Percentiles rank a stretch among this genome's conserved stretches.
phyloP scores from a whole-genome alignment of 2,329 filamentous ascomycete genomes.

The Aspergillus floridensis region DNA sequence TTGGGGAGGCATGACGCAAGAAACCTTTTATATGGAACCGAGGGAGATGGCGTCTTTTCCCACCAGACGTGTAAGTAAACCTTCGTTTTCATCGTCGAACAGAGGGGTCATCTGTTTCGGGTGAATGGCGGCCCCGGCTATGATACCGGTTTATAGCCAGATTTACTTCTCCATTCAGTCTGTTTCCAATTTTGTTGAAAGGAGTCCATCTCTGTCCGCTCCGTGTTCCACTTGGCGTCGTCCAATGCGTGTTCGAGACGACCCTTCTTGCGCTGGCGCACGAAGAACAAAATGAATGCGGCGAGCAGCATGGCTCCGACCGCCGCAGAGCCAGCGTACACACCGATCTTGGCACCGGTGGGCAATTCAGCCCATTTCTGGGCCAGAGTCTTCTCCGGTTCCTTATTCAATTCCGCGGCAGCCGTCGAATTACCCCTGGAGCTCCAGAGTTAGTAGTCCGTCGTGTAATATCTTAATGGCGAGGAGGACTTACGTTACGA shows the following conservation, averaged over 20 bases:
- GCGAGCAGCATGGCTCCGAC: slow-evolving; percentile 33
- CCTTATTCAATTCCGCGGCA: slow-evolving; percentile 34
- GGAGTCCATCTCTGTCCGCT: slow-evolving; percentile 40
- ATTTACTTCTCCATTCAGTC: slow-evolving; percentile 32
- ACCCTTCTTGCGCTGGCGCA: slow-evolving; percentile 51
- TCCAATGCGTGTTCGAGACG: slow-evolving; percentile 49
- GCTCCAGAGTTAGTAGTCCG: slow-evolving; percentile 21
- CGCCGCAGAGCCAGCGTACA: slow-evolving; percentile 41
- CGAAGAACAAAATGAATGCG: slow-evolving; percentile 47
- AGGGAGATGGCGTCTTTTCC: slow-evolving; percentile 1
- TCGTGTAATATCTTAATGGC: neutral
- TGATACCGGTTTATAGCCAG: slow-evolving; percentile 29
- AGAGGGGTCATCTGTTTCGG: slow-evolving; percentile 5
- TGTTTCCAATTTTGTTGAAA: slow-evolving; percentile 40
- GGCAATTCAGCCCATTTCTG: slow-evolving; percentile 48
- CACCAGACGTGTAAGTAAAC: neutral
- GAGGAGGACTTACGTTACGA: slow-evolving; percentile 41
- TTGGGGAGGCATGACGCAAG: neutral
- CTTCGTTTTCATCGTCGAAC: slow-evolving; percentile 15
- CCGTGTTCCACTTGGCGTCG: slow-evolving; percentile 46
- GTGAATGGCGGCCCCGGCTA: slow-evolving; percentile 1
- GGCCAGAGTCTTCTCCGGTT: slow-evolving; percentile 32
- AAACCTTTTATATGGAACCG: slow-evolving; percentile 8
- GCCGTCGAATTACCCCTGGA: slow-evolving; percentile 64
- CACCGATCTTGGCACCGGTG: slow-evolving; percentile 48